Evolutionary conservation across 169 alveolate species (phyloP).

Genomic region (Plasmodium adleri): DNA sequence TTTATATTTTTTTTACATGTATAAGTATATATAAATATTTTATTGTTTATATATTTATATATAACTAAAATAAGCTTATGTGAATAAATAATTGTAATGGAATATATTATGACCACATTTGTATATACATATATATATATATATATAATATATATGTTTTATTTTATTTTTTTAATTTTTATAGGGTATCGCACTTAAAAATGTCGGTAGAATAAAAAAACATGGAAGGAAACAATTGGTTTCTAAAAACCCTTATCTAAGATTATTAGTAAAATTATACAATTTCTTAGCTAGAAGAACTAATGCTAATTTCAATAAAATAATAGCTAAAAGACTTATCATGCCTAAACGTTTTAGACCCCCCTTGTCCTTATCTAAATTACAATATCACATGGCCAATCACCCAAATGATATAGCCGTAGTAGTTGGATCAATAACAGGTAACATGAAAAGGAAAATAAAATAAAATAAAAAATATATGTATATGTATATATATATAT

Average conservation of each 20-base stretch:
- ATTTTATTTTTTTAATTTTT: slow-evolving; percentile 23
- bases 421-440: slow-evolving; percentile 97
- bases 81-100: not conserved
- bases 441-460: slow-evolving; percentile 70
- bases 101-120: not conserved
- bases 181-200: slow-evolving; percentile 92
- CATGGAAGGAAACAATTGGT: slow-evolving; percentile 92
- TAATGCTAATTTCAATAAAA: slow-evolving; percentile 93
- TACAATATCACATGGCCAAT: slow-evolving; percentile 91
- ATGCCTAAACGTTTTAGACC: slow-evolving; percentile 94
- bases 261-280: slow-evolving; percentile 90
- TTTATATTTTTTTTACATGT: too few species aligned
- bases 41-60: not conserved
- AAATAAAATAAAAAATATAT: not conserved
- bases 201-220: slow-evolving; percentile 92
- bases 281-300: slow-evolving; percentile 96
- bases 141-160: not conserved
- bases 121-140: not conserved
- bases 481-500: slow-evolving; percentile 1
- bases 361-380: slow-evolving; percentile 95
- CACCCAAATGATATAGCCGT: slow-evolving; percentile 95
- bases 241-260: slow-evolving; percentile 92
- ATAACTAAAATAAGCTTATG: not conserved
- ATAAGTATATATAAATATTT: too few species aligned
- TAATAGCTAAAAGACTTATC: slow-evolving; percentile 93